Base-by-base conservation (phyloP, 257 asterid species). In the Forsythia suspensa region DNA sequence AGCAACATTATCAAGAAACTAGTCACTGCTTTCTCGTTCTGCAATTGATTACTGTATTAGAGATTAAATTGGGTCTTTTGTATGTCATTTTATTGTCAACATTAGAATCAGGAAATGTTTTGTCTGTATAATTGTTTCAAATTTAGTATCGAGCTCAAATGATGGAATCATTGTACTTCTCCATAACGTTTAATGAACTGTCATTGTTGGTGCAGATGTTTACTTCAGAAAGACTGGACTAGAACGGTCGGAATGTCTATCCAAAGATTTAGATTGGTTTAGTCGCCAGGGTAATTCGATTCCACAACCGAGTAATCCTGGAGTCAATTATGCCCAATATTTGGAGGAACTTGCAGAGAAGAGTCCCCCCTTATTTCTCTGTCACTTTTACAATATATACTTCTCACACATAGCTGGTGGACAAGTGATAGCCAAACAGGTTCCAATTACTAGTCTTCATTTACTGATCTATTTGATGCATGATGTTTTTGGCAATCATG, bases 391-490 rank as follows among this genome's bases (percentile, higher is more conserved):
- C 89, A 95, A 95, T 83, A 90, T 95, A 59, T 92, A 95, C 86
- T 95, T 93, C 89, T 88, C 98, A 37, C 97, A 93, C 85, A 89
- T 95, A 44, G 89, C 96, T 6, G 99, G 97, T 72, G 98, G 98
- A 79, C 98, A 93, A 84, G 91, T 93, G 65, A 89, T 95, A 57
- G 87, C 94, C 76, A 91, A 87, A 83, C 89, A 91, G 99, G 99
- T 95, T 81, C 52, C 73, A 15, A 6, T 20, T 69, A n/a, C 69
- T 77, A 55, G 63, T 40, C 34, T 63, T 61, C n/a, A 18, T 79
- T 43, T 70, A 48, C 71, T 70, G n/a, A 65, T 74, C 68, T 42
- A 21, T 55, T 71, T 80, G 85, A 34, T 79, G 44, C 34, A 70
- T 61, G 48, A 72, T 42, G 72, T 55, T 80, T 51, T 8, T 61